Evolutionary conservation across 371 early-diverging fungal species (phyloP).

Genomic region (Phascolomyces articulosus): DNA sequence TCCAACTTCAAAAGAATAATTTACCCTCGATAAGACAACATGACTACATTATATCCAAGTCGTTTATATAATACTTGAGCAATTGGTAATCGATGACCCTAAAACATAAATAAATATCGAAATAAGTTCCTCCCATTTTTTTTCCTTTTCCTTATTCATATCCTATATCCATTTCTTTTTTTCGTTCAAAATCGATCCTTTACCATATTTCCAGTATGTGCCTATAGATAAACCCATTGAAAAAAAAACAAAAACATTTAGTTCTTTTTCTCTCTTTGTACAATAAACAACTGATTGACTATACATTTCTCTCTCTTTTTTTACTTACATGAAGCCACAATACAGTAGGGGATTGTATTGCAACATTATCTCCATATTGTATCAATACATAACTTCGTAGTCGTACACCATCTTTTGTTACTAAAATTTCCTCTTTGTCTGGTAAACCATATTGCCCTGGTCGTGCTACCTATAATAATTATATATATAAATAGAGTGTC

Average conservation of each 20-base stretch:
- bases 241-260: too few species aligned
- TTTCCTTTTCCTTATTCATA: too few species aligned
- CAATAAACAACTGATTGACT: too few species aligned
- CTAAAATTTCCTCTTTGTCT: conserved; percentile 80
- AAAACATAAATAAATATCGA: background rate
- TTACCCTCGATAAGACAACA: conserved; percentile 95
- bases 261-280: too few species aligned
- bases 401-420: conserved; percentile 78
- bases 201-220: conserved; percentile 97
- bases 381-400: conserved; percentile 82
- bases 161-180: too few species aligned
- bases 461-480: conserved; percentile 58
- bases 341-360: conserved; percentile 72
- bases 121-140: too few species aligned
- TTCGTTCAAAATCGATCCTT: background rate
- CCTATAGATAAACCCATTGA: conserved; percentile 57
- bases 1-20: too few species aligned
- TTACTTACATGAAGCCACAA: conserved; percentile 81
- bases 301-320: too few species aligned
- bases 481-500: background rate
- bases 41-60: conserved; percentile 84
- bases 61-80: conserved; percentile 71
- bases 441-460: conserved; percentile 75
- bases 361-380: conserved; percentile 54
- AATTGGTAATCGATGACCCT: conserved; percentile 92